phyloP scores from a whole-genome alignment of 2,329 filamentous ascomycete genomes.

The Pseudopyricularia javanii region DNA sequence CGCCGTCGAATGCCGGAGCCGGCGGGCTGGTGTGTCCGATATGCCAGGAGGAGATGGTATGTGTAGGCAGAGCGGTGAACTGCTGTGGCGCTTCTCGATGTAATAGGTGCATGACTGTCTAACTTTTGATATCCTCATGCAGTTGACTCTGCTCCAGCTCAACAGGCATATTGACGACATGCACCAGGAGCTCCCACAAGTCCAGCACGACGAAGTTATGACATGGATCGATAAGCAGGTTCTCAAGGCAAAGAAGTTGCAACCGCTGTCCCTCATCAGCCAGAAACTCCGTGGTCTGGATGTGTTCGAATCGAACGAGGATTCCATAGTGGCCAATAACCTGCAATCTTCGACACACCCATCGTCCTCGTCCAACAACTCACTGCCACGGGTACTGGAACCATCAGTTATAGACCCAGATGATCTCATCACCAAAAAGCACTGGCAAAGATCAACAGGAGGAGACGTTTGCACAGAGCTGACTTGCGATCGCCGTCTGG shows the following conservation, averaged over 20 bases:
- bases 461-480: conserved; percentile 82
- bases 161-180: conserved; percentile 78
- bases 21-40: conserved; percentile 85
- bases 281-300: conserved; percentile 88
- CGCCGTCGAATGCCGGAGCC: conserved; percentile 38
- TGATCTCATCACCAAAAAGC: conserved; percentile 72
- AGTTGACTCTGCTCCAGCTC: conserved; percentile 86
- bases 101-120: background rate
- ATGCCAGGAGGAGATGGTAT: conserved; percentile 94
- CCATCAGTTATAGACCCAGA: conserved; percentile 59
- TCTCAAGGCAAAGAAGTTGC: conserved; percentile 83
- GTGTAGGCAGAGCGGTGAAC: conserved; percentile 8
- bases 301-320: conserved; percentile 83
- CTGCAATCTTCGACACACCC: background rate
- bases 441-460: conserved; percentile 72
- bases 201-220: conserved; percentile 88
- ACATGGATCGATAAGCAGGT: conserved; percentile 96
- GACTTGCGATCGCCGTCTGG: conserved; percentile 67
- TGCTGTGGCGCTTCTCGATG: background rate
- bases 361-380: background rate
- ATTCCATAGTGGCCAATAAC: background rate
- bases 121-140: background rate
- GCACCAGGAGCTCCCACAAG: conserved; percentile 78
- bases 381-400: conserved; percentile 7
- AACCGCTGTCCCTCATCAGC: conserved; percentile 81